These are phyloP conservation scores for Chaetomidium leptoderma DNA, from an alignment of 495 filamentous ascomycete genomes.

Conservation along the genomic window DNA sequence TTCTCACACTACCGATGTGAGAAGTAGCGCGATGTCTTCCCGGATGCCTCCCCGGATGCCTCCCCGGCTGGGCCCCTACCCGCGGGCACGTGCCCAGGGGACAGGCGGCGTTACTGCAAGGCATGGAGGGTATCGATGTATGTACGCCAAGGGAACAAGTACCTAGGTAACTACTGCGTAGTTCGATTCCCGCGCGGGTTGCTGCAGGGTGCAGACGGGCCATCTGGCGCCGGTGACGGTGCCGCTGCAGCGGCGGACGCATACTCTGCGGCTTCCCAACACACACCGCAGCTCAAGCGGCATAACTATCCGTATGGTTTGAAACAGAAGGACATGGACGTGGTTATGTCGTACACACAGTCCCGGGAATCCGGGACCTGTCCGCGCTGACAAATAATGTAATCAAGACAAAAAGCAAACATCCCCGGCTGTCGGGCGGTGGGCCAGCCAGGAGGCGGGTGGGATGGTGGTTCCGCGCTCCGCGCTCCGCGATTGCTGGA, in stretches of 20 bases:
- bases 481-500: constrained; percentile 6
- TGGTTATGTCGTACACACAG: not conserved
- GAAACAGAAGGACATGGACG: too few species aligned
- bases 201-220: constrained; percentile 5
- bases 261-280: too few species aligned
- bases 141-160: not conserved
- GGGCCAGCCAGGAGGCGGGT: not conserved
- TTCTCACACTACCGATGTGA: too few species aligned
- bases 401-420: constrained; percentile 4
- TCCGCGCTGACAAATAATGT: not conserved
- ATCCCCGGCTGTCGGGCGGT: not conserved
- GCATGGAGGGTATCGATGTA: too few species aligned
- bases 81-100: not conserved
- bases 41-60: not conserved
- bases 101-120: not conserved
- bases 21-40: not conserved
- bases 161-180: not conserved
- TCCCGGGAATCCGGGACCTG: not conserved
- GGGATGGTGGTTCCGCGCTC: constrained; percentile 3
- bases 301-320: not conserved
- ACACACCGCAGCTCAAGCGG: not conserved
- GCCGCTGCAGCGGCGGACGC: not conserved
- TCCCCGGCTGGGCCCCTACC: not conserved
- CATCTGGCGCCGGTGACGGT: constrained; percentile 2
- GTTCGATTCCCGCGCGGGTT: not conserved